Base-by-base conservation (phyloP, 495 filamentous ascomycete genomes). In the Bacidia rubella region DNA sequence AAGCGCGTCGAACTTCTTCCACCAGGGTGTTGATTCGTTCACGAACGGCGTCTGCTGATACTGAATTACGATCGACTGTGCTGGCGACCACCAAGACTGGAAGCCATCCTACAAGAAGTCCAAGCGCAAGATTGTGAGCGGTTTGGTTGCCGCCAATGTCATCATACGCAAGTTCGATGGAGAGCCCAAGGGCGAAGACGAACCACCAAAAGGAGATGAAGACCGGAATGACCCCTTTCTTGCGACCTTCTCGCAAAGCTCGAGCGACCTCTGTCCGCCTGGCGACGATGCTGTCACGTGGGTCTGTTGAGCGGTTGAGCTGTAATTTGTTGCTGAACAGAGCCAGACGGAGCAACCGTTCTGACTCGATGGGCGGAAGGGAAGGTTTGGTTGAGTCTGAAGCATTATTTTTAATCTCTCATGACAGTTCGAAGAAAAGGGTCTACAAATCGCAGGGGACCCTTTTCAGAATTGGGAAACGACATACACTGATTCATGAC, bases 21-120 rank as follows among this genome's bases (percentile, higher is more conserved):
- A 74, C 53, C 3, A 70, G 44, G 11, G 56, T 49, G 43, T 70
- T 74, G 10, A 74, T 44, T 43, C 65, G 67, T 27, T 53, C 54
- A 27, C 68, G 59, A 12, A 65, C 62, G 21, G 73, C 58, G 25
- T 65, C 67, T 1, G 69, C 60, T 1, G 71, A 69, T 5, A 63
- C 63, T 0, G 71, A 71, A 50, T 77, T 77, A 15, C 74, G 63
- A 52, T 77, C 74, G 12, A 74, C 61, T 24, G 77, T 75, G 17
- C 62, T 62, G 42, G 68, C 66, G 1, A 73, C 53, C 9, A 75
- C 65, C 23, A 76, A 25, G 2, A 54, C 27, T 15, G 54, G 50
- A 10, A 50, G 22, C 53, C 49, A 53, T 20, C 43, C 49, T 20
- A 60, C 57, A 24, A 77, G 43, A 11, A 74, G 49, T 5, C 74